Percentiles rank a stretch among this genome's conserved stretches.
Conservation (phyloP, 345 rosid species). For the Diplotaxis tenuifolia region DNA sequence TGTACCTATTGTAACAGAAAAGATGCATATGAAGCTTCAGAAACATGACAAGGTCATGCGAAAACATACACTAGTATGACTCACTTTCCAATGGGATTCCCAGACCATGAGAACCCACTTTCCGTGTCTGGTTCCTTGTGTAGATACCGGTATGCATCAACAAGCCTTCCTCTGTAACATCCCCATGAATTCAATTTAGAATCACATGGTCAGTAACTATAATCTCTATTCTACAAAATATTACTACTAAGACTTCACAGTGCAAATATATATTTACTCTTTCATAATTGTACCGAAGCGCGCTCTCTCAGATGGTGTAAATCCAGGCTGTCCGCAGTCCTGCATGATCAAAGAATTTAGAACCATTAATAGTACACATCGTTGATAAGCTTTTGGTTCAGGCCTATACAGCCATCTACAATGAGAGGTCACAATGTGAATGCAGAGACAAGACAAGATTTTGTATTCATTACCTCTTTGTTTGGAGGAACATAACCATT, state of each 20-base stretch:
- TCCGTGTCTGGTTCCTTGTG: conserved; percentile 90
- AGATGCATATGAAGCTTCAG: neutral
- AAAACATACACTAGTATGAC: neutral
- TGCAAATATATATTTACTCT: conserved; percentile 48
- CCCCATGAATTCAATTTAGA: neutral
- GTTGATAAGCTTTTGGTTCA: neutral
- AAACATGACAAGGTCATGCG: neutral
- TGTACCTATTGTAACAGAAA: conserved; percentile 52
- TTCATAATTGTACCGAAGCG: conserved; percentile 71
- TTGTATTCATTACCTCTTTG: conserved; percentile 54
- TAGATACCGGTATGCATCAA: conserved; percentile 79
- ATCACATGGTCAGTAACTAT: neutral
- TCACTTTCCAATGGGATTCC: conserved; percentile 90
- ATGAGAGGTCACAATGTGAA: neutral
- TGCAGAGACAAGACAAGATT: conserved; percentile 1
- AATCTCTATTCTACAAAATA: neutral
- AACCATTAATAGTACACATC: neutral
- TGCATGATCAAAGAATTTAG: conserved; percentile 30
- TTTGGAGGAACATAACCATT: conserved; percentile 92
- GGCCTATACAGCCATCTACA: conserved; percentile 5
- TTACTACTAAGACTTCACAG: neutral
- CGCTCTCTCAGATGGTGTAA: conserved; percentile 86
- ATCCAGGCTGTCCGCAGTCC: conserved; percentile 98
- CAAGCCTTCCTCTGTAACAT: conserved; percentile 71
- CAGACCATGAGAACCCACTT: conserved; percentile 93